Evolutionary conservation across 306 rosid species (phyloP).

Genomic region (Acacia melanoxylon): DNA sequence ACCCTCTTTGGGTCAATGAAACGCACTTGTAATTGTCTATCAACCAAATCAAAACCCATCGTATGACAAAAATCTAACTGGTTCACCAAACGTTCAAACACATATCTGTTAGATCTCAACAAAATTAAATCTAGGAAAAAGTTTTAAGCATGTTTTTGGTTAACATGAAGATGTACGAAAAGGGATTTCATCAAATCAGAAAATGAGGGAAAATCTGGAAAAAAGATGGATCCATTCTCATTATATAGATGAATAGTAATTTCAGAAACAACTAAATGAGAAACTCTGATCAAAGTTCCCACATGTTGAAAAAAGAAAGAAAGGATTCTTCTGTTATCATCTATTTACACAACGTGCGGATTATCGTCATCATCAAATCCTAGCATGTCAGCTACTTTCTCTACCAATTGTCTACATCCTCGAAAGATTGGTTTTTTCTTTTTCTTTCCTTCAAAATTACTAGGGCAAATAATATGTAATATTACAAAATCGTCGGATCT

Average conservation of each 20-base stretch:
- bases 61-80: constrained; percentile 8
- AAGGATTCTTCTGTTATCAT: neutral
- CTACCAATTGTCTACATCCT: neutral
- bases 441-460: neutral
- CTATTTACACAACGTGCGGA: constrained; percentile 32
- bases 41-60: neutral
- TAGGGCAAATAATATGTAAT: neutral
- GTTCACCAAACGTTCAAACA: constrained; percentile 26
- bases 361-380: neutral
- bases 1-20: neutral
- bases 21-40: neutral
- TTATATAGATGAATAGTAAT: neutral
- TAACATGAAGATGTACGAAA: neutral
- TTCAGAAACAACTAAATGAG: constrained; percentile 44
- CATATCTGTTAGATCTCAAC: constrained; percentile 35
- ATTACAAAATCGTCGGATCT: constrained; percentile 1
- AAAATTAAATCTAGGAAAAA: constrained; percentile 13
- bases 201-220: neutral
- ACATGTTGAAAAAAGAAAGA: neutral
- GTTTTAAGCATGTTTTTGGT: neutral
- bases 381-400: constrained; percentile 2
- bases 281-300: constrained; percentile 23
- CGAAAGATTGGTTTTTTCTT: neutral
- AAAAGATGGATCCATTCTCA: neutral
- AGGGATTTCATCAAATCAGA: too few species aligned